A percentile compares a stretch with the other conserved stretches of the same genome.
Conservation (phyloP, 345 rosid species). For the Populus pruinosa region DNA sequence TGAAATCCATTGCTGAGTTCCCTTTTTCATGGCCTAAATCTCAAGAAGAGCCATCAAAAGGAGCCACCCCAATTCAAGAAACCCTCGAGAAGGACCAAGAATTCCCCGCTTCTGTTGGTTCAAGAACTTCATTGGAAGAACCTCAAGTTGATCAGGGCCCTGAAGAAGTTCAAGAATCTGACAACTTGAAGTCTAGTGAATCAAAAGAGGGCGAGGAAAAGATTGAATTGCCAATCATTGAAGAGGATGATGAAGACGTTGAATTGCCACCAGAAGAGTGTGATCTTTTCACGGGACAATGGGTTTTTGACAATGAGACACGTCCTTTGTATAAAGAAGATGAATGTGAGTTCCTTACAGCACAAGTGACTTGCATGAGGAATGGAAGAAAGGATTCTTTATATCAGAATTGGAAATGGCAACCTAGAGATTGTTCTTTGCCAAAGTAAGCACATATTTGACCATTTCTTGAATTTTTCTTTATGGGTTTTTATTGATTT, state of each 20-base stretch:
- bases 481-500: background rate
- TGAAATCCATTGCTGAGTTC: conserved; percentile 55
- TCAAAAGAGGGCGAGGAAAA: conserved; percentile 32
- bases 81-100: conserved; percentile 23
- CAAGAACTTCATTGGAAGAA: conserved; percentile 36
- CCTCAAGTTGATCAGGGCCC: conserved; percentile 3
- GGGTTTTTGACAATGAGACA: conserved; percentile 69
- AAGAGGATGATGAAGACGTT: conserved; percentile 47
- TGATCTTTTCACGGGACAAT: conserved; percentile 77
- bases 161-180: conserved; percentile 23
- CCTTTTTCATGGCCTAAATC: conserved; percentile 64
- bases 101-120: conserved; percentile 14
- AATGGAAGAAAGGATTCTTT: conserved; percentile 81
- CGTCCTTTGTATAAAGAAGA: conserved; percentile 78
- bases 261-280: conserved; percentile 77
- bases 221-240: conserved; percentile 21
- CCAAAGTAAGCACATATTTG: conserved; percentile 47
- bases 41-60: conserved; percentile 21
- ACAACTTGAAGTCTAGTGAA: conserved; percentile 11
- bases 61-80: conserved; percentile 37
- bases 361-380: conserved; percentile 85
- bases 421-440: conserved; percentile 77
- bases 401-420: conserved; percentile 97
- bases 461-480: background rate
- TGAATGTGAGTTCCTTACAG: conserved; percentile 72